Percentiles rank a stretch among this genome's conserved stretches.
These are phyloP conservation scores for Fistulinella cinereoalba DNA, from an alignment of 1,284 basidiomycete genomes.

Conservation along the genomic window DNA sequence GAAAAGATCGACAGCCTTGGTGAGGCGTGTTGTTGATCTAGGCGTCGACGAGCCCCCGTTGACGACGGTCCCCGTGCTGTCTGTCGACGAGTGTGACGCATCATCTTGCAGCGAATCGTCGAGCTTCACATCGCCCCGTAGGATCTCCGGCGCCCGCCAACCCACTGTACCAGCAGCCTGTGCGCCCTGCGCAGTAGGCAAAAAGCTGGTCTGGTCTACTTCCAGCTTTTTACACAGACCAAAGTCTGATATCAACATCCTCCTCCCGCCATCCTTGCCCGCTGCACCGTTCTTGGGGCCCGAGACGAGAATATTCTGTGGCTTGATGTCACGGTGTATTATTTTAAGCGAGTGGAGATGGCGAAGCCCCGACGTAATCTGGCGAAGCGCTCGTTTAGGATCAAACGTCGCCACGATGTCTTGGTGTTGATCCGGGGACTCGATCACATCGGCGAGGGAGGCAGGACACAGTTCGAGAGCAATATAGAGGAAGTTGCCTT, in stretches of 20 bases:
- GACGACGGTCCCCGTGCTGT: conserved; percentile 52
- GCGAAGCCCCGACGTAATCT: conserved; percentile 85
- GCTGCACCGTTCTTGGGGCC: conserved; percentile 56
- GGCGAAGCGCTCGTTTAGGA: conserved; percentile 82
- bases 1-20: conserved; percentile 93
- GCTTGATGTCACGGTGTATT: conserved; percentile 97
- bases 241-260: conserved; percentile 95
- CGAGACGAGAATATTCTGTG: conserved; percentile 96
- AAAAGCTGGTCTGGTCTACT: conserved; percentile 89
- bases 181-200: conserved; percentile 76
- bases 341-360: conserved; percentile 96
- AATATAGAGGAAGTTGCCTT: conserved; percentile 93
- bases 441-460: conserved; percentile 90
- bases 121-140: conserved; percentile 86
- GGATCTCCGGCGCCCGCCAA: conserved; percentile 93
- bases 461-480: conserved; percentile 96
- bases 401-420: conserved; percentile 73
- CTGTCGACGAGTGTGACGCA: conserved; percentile 63
- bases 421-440: conserved; percentile 72
- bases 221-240: conserved; percentile 92
- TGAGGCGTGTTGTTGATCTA: conserved; percentile 61
- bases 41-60: conserved; percentile 20
- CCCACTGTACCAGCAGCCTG: conserved; percentile 90
- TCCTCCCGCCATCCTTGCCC: conserved; percentile 52
- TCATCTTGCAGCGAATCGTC: conserved; percentile 70